Base-by-base conservation (phyloP, 148 eudicot species). In the Amaranthus palmeri region DNA sequence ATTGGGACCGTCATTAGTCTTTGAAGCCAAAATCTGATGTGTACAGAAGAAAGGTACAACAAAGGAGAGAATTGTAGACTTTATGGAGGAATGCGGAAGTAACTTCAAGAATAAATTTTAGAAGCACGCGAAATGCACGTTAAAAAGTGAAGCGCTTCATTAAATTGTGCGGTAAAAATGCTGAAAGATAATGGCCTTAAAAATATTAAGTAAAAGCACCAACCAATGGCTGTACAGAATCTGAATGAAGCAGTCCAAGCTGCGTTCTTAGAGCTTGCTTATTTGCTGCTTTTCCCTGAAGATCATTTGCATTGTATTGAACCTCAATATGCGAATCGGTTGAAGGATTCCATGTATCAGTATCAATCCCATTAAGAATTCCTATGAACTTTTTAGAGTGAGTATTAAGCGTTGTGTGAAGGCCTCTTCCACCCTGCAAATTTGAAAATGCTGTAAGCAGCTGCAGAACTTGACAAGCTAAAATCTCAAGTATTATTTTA, bases 341-440 rank as follows among this genome's bases (percentile, higher is more conserved):
- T 43, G 93, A 88, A 67, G 98, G 98, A 83, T 95, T 90, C 98
- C 98, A 95, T 54, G 83, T 74, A 81, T 91, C 93, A 49, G 93
- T 89, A 83, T 95, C 98, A 74, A 95, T 95, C 71, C 98, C 98
- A 82, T 95, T 95, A 64, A 91, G 87, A 71, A 95, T 85, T 74
- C 98, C 98, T 57, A 82, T 73, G 78, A 95, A 95, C 84, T 95
- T 95, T 86, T 86, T 88, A 5, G 96, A 68, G 78, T 91, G 88
- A 53, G 89, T 75, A 74, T 87, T 83, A 61, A 95, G 87, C 58
- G 97, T 95, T 40, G 82, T 54, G 77, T 91, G 93, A 73, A 95
- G 96, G 65, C 99, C 99, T 84, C 65, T 75, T 78, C 99, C 99
- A 58, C 86, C 92, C 99, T 95, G 80, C 70, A 69, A 76, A 50